These are phyloP conservation scores for Buxus sempervirens DNA, from an alignment of 164 flowering plant species.

Conservation along the genomic window DNA sequence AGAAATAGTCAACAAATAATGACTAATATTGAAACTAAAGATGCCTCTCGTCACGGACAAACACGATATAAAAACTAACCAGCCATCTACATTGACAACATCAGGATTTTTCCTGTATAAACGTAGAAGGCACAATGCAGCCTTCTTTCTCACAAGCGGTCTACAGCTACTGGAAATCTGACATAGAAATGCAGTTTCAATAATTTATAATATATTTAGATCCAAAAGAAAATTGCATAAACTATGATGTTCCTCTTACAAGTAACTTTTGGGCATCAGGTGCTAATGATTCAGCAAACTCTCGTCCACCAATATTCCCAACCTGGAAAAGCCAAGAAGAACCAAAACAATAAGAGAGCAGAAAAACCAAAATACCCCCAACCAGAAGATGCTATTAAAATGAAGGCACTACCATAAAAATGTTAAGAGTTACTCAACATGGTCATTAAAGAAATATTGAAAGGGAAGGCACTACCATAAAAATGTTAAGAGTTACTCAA, in stretches of 20 bases:
- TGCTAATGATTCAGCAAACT: conserved; percentile 96
- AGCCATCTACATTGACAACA: conserved; percentile 97
- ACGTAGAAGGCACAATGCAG: conserved; percentile 90
- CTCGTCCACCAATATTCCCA: conserved; percentile 99
- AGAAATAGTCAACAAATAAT: conserved; percentile 6
- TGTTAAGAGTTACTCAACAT: too few relatives aligned
- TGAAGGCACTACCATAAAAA: too few relatives aligned
- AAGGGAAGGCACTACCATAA: too few relatives aligned
- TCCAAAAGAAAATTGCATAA: neutral
- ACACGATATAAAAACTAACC: conserved; percentile 40
- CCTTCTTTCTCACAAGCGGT: conserved; percentile 97
- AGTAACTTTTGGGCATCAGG: conserved; percentile 97
- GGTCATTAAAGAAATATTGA: too few relatives aligned
- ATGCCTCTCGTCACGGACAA: neutral
- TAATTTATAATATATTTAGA: neutral
- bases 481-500: too few relatives aligned
- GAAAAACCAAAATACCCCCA: neutral
- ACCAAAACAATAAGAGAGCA: neutral
- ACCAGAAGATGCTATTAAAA: too few relatives aligned
- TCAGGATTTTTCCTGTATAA: conserved; percentile 95
- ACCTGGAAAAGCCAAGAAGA: conserved; percentile 44
- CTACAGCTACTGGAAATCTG: conserved; percentile 97
- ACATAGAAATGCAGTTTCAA: conserved; percentile 5
- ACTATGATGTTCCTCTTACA: conserved; percentile 43
- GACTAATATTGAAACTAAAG: neutral